Percentiles rank a stretch among this genome's conserved stretches.
These are phyloP conservation scores for Auriscalpium microsporum DNA, from an alignment of 768 basidiomycete species.

Conservation along the genomic window DNA sequence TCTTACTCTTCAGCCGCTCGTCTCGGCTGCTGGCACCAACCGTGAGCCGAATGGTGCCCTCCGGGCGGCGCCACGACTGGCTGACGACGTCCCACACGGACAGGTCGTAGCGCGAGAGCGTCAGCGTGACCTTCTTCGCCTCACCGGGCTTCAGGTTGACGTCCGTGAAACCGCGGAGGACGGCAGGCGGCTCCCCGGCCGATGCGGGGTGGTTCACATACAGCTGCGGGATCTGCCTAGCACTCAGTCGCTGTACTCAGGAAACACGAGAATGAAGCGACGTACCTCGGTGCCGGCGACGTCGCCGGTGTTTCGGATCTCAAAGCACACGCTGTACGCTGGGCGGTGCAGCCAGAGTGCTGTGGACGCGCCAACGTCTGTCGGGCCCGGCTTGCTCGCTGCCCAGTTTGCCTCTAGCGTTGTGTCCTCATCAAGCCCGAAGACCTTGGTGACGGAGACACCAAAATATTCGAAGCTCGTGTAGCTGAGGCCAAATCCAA, in stretches of 20 bases:
- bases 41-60: slow-evolving; percentile 22
- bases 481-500: slow-evolving; percentile 87
- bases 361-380: slow-evolving; percentile 47
- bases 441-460: slow-evolving; percentile 39
- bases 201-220: slow-evolving; percentile 61
- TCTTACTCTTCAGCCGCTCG: slow-evolving; percentile 1
- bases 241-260: background rate
- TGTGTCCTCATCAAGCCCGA: slow-evolving; percentile 26
- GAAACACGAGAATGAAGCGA: background rate
- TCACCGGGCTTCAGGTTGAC: slow-evolving; percentile 15
- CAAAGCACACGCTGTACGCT: slow-evolving; percentile 52
- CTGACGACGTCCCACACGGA: slow-evolving; percentile 27
- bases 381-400: slow-evolving; percentile 44
- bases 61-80: slow-evolving; percentile 27
- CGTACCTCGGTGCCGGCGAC: slow-evolving; percentile 59
- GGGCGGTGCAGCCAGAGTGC: slow-evolving; percentile 69
- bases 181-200: slow-evolving; percentile 60
- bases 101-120: slow-evolving; percentile 17
- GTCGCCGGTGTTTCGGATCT: slow-evolving; percentile 55
- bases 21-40: slow-evolving; percentile 21
- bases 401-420: slow-evolving; percentile 47
- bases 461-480: slow-evolving; percentile 68
- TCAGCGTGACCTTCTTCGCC: slow-evolving; percentile 12
- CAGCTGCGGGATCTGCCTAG: slow-evolving; percentile 56
- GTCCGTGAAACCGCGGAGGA: slow-evolving; percentile 33